Conservation (phyloP, 371 early-diverging fungal genomes). For the Dichotomocladium elegans region DNA sequence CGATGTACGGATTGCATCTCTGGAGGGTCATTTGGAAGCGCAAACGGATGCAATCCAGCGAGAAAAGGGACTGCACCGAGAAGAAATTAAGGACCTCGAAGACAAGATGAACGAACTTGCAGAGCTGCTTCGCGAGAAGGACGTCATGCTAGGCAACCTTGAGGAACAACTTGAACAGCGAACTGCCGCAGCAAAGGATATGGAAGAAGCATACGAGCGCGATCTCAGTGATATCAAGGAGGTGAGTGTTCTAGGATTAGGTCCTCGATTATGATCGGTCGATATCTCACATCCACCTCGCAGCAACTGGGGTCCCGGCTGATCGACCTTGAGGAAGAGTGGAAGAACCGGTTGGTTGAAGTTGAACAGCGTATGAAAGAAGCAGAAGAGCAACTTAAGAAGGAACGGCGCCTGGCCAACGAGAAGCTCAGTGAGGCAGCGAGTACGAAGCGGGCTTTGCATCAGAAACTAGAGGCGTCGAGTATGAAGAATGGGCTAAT, state of each 20-base stretch:
- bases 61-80: conserved; percentile 24
- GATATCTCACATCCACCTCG: too few relatives aligned
- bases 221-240: conserved; percentile 18
- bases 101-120: conserved; percentile 5
- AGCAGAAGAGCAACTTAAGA: conserved; percentile 11
- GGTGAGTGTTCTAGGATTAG: conserved; percentile 5
- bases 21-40: conserved; percentile 33
- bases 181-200: conserved; percentile 4
- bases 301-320: conserved; percentile 6
- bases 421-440: conserved; percentile 16
- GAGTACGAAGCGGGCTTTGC: conserved; percentile 11
- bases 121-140: conserved; percentile 19
- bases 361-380: conserved; percentile 15
- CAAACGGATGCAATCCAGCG: conserved; percentile 30
- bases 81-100: conserved; percentile 33
- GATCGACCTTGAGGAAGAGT: conserved; percentile 20
- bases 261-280: too few relatives aligned
- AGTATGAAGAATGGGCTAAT: conserved; percentile 12
- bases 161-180: conserved; percentile 8
- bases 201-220: conserved; percentile 5
- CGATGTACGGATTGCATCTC: conserved; percentile 31
- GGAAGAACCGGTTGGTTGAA: conserved; percentile 12
- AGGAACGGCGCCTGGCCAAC: conserved; percentile 19
- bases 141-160: conserved; percentile 10
- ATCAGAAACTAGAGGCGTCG: conserved; percentile 17